Evolutionary conservation across 1,284 basidiomycete species (phyloP), one percentile per base, ranked within the genome.

Genomic region (Sporisorium reilianum): DNA sequence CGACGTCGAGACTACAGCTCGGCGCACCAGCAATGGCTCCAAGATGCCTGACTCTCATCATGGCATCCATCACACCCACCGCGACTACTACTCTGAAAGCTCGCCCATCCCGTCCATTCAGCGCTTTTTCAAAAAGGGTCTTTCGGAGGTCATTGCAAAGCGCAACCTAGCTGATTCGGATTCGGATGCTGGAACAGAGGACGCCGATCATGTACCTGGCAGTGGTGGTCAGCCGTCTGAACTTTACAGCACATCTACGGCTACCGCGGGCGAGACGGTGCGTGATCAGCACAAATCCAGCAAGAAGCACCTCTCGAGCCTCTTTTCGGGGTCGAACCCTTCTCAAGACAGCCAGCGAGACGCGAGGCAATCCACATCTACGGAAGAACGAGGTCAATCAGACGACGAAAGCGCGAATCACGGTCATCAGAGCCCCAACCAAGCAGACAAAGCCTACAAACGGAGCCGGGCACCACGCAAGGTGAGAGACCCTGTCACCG

Each of bases 31-130:
- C 14, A 11, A 12, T 49, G 10, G 10, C 7, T 45, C 14, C 25
- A 64, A 16, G 12, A 66, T 55, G 52, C 14, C 36, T 20, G 11
- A 10, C 30, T 18, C 49, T 11, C 25, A 45, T 2, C 30, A 55
- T 2, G 63, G 64, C 23, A 46, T 60, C 16, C 71, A 74, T 7
- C 67, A 60, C 28, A 56, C 7, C 12, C 64, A 67, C 20, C 49
- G 50, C n/a, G 77, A 79, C 50, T 61, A 71, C 48, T 79, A 76
- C 46, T 61, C 55, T 7, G 58, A 66, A 23, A 45, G 45, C 30
- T 57, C 58, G 18, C 77, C 77, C 18, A 67, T 79, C 26, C 77
- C 77, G 11, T 67, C 66, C 20, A 62, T 79, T 22, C 73, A 79
- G 53, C 36, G 77, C 2, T 79, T 75, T 54, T 65, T 77, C 49